Evolutionary conservation across 176 grass and related monocot genomes (phyloP), one percentile per base, ranked within the genome.

Genomic region (Tillandsia leiboldiana): DNA sequence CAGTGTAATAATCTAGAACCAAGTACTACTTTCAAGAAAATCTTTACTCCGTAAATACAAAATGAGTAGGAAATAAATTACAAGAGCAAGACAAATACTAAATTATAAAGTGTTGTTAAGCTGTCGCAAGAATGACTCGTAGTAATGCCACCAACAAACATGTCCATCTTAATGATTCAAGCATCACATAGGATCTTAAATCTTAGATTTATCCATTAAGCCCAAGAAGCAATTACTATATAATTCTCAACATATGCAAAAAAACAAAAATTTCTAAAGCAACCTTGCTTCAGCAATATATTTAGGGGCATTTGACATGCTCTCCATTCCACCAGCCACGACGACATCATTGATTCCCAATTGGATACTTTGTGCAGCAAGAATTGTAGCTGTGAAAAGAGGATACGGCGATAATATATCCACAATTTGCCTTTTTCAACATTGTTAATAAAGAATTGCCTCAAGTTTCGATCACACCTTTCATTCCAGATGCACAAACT

Each of bases 231-330:
- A 42, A 7, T 42, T 7, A 42, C 33, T 7, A 42, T 42, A 42
- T 42, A 42, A 42, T 42, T 42, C 33, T 42, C 33, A 42, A 42
- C 33, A 5, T 6, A 42, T 7, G 33, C 33, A 7, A 42, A 42
- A 42, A 42, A 6, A 4, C 0, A 42, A 7, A 33, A 42, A 42
- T 7, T 5, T 42, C 5, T 42, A 42, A 42, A 42, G 33, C 4
- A 59, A 96, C 91, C 91, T 96, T 68, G 91, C 82, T 78, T 96
- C 91, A 67, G 85, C 63, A 70, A 96, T 75, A 81, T 96, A 96
- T 69, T 96, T 96, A 11, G 91, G 91, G 67, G 91, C 91, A 84
- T 96, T 96, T 17, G 92, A 91, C 92, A 96, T 96, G 88, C 88
- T 96, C 74, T 96, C 92, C 92, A 96, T 96, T 62, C 92, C 92